Base-by-base conservation (phyloP, 179 eudicot genomes). In the Silene coronaria region DNA sequence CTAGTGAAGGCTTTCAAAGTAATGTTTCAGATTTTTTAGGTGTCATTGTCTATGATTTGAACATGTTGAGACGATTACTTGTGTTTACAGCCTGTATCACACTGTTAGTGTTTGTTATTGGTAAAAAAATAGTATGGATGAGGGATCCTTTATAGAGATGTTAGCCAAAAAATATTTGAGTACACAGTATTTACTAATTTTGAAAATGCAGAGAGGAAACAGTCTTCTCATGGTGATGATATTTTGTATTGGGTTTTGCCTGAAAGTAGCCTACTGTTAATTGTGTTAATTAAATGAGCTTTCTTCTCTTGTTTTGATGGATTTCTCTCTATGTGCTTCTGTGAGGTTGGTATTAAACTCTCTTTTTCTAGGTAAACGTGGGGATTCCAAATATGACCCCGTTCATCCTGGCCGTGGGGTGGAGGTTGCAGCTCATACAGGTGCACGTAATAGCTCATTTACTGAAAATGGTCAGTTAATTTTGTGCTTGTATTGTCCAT, bases 1-100 rank as follows among this genome's bases (percentile, higher is more conserved):
- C 89, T 51, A 85, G 88, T 80, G 86, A 89, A 62, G 97, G 85
- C 68, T 87, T 75, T 75, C 84, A 86, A 71, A 65, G 76, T 36
- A 85, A 76, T 78, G 68, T 75, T 46, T 72, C 80, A 48, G 90
- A 89, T 79, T 76, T 78, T 82, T 75, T 64, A 58, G 97, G 97
- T 92, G 67, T 79, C 74, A 51, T 76, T 1, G 14, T 64, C 66
- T 16, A n/a, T 46, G 51, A 34, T 59, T 36, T 10, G n/a, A 34
- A 61, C 30, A 21, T 58, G 73, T 62, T 71, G 36, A 51, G 63
- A 67, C 38, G 34, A 24, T 45, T 70, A 23, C 51, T 46, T 21
- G n/a, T 63, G 28, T 59, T 17, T 10, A 28, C 36, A 70, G 59
- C 55, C 46, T 67, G 57, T 6, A 66, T 24, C 10, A 22, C 14